Evolutionary conservation across 768 basidiomycete species (phyloP).

Genomic region (Lactarius hatsudake): DNA sequence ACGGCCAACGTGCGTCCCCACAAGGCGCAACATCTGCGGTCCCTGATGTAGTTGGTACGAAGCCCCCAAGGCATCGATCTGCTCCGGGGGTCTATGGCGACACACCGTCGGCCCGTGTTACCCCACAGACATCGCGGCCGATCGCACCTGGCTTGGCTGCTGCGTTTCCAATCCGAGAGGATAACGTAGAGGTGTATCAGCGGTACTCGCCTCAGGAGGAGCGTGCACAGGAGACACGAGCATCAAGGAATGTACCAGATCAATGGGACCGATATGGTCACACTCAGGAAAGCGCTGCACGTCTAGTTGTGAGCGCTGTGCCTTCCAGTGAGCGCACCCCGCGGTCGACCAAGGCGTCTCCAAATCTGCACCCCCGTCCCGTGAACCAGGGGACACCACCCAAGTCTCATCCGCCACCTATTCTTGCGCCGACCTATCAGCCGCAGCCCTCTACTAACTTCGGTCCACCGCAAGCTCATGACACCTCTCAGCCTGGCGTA

Average conservation of each 20-base stretch:
- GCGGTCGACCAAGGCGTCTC: conserved; percentile 25
- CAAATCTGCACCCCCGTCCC: conserved; percentile 20
- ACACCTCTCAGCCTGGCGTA: conserved; percentile 23
- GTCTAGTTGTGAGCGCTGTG: conserved; percentile 11
- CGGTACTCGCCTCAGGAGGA: conserved; percentile 9
- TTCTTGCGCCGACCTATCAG: background rate
- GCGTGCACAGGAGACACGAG: conserved; percentile 9
- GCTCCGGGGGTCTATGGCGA: conserved; percentile 1
- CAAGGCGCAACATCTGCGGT: background rate
- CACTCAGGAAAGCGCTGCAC: conserved; percentile 6
- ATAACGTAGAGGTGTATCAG: conserved; percentile 14
- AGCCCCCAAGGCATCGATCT: conserved; percentile 15
- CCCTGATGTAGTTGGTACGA: conserved; percentile 9
- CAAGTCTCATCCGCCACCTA: conserved; percentile 9
- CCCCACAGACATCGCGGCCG: conserved; percentile 15
- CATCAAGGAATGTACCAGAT: conserved; percentile 9
- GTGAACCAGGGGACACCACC: conserved; percentile 28
- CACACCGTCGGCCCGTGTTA: conserved; percentile 3
- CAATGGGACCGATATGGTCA: conserved; percentile 21
- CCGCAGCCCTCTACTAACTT: conserved; percentile 2
- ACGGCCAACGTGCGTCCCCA: conserved; percentile 16
- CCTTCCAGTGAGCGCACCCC: conserved; percentile 25
- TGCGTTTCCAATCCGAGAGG: conserved; percentile 27
- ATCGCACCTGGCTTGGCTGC: conserved; percentile 22
- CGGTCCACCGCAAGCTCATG: conserved; percentile 18